These are phyloP conservation scores for Pisolithus albus DNA, from an alignment of 768 basidiomycete species.

Conservation along the genomic window DNA sequence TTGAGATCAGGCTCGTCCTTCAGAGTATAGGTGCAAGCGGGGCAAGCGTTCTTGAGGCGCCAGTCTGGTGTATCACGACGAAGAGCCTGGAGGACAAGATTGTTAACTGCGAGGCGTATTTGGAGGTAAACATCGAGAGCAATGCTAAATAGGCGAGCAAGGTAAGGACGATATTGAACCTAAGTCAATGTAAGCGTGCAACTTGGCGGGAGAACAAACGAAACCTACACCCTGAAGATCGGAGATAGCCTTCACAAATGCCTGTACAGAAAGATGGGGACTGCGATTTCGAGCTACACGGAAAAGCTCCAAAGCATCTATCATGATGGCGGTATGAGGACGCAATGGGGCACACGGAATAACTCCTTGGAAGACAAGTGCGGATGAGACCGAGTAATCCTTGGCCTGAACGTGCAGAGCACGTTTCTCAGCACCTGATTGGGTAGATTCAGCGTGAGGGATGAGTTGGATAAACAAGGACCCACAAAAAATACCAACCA, in stretches of 20 bases:
- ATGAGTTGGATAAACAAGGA: too few species aligned
- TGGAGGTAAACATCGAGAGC: slow-evolving; percentile 32
- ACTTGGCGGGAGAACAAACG: not conserved
- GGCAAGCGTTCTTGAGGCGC: slow-evolving; percentile 29
- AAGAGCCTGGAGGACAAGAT: slow-evolving; percentile 17
- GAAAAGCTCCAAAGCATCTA: slow-evolving; percentile 21
- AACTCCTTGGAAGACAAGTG: too few species aligned
- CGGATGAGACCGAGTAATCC: too few species aligned
- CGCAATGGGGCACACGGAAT: not conserved
- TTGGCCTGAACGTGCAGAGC: too few species aligned
- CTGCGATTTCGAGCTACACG: slow-evolving; percentile 8
- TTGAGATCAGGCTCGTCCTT: not conserved
- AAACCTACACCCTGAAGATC: slow-evolving; percentile 16
- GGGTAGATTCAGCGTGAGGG: too few species aligned
- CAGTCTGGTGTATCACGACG: slow-evolving; percentile 25
- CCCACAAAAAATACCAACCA: too few species aligned
- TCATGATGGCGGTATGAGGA: slow-evolving; percentile 16
- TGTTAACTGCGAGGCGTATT: slow-evolving; percentile 16
- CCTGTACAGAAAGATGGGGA: slow-evolving; percentile 20
- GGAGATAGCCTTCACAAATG: slow-evolving; percentile 21
- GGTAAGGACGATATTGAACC: not conserved
- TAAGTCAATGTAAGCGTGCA: not conserved
- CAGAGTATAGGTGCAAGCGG: slow-evolving; percentile 26
- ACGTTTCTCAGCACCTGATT: too few species aligned
- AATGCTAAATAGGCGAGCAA: slow-evolving; percentile 10